Evolutionary conservation across 345 rosid species (phyloP).

Genomic region (Clarkia xantiana): DNA sequence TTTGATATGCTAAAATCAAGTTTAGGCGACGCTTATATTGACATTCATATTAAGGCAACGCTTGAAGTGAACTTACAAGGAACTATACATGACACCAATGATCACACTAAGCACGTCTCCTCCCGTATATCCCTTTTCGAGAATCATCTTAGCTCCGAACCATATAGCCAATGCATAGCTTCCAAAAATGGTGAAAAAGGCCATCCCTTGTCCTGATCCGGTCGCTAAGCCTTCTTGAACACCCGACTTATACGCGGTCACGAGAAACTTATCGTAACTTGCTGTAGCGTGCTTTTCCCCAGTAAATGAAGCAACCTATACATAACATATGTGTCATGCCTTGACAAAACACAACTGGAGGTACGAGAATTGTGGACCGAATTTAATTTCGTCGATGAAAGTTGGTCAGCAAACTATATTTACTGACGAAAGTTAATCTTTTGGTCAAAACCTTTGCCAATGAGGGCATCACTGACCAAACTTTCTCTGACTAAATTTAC

Average conservation of each 20-base stretch:
- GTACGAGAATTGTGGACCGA: too few relatives aligned
- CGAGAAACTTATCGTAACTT: constrained; percentile 20
- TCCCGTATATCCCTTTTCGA: constrained; percentile 26
- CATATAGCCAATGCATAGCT: constrained; percentile 27
- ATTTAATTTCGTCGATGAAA: too few relatives aligned
- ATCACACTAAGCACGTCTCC: constrained; percentile 27
- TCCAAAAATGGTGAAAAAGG: constrained; percentile 9
- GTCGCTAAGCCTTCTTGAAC: constrained; percentile 18
- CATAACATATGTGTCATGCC: too few relatives aligned
- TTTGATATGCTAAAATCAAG: too few relatives aligned
- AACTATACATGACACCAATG: constrained; percentile 21
- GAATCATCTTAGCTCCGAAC: constrained; percentile 32
- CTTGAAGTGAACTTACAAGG: constrained; percentile 16
- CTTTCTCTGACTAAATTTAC: too few relatives aligned
- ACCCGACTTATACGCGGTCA: constrained; percentile 20
- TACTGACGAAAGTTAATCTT: too few relatives aligned
- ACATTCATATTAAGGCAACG: too few relatives aligned
- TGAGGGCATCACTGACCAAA: too few relatives aligned
- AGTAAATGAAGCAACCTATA: constrained; percentile 81
- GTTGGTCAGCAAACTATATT: too few relatives aligned
- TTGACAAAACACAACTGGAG: too few relatives aligned
- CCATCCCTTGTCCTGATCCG: constrained; percentile 23
- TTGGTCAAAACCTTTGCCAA: too few relatives aligned
- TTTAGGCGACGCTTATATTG: too few relatives aligned
- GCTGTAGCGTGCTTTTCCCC: constrained; percentile 23